Conservation (phyloP, 2,329 filamentous ascomycete genomes). For the Alternaria longipes region DNA sequence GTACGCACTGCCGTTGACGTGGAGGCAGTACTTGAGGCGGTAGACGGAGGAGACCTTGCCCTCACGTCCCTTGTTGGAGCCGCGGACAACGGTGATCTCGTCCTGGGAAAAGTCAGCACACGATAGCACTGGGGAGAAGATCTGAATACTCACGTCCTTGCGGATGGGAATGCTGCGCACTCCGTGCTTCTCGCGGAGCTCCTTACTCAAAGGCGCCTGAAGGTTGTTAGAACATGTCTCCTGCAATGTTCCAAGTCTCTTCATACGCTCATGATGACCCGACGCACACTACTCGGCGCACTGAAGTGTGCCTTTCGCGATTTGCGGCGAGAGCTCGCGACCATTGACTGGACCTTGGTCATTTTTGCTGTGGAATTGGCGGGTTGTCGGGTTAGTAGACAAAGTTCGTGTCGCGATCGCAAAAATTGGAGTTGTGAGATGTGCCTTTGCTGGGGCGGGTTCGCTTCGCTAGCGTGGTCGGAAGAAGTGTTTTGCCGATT, state of each 20-base stretch:
- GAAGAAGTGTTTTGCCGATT: constrained; percentile 16
- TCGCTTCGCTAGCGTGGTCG: constrained; percentile 28
- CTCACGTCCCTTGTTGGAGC: constrained; percentile 95
- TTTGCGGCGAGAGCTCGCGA: constrained; percentile 93
- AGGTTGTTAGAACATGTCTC: constrained; percentile 44
- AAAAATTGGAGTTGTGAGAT: constrained; percentile 30
- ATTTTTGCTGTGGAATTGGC: constrained; percentile 63
- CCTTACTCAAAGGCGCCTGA: constrained; percentile 65
- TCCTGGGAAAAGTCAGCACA: constrained; percentile 57
- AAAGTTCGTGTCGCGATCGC: constrained; percentile 28
- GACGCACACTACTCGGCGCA: constrained; percentile 92
- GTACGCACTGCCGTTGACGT: constrained; percentile 78
- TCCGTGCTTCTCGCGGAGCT: constrained; percentile 99
- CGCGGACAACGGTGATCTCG: constrained; percentile 91
- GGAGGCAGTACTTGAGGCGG: constrained; percentile 84
- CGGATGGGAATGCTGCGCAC: constrained; percentile 90
- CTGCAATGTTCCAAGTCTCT: constrained; percentile 67
- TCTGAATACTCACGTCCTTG: constrained; percentile 70
- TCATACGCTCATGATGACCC: constrained; percentile 85
- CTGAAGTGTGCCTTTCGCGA: constrained; percentile 98
- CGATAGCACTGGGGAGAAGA: constrained; percentile 13
- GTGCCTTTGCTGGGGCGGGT: constrained; percentile 14
- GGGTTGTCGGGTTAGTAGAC: constrained; percentile 45
- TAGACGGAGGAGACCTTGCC: constrained; percentile 97
- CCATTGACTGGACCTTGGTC: constrained; percentile 71